These are phyloP conservation scores for Magnaporthiopsis rhizophila DNA, from an alignment of 2,329 filamentous ascomycete genomes.

Conservation along the genomic window DNA sequence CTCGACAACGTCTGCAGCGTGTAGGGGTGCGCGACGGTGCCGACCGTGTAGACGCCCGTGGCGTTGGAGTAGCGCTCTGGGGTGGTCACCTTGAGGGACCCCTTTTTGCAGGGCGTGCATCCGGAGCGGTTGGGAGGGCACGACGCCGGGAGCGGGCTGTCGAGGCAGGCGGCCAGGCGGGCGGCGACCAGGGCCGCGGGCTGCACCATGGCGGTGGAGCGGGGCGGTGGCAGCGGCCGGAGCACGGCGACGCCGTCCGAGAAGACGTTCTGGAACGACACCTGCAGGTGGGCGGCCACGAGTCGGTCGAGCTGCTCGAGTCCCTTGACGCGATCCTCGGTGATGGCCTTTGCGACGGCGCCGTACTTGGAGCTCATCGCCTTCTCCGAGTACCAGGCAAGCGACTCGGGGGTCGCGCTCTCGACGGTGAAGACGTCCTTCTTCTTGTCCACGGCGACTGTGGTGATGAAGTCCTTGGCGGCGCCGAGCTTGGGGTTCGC, in stretches of 20 bases:
- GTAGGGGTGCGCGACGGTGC: constrained; percentile 84
- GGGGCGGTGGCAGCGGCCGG: constrained; percentile 62
- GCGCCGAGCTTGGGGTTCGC: constrained; percentile 44
- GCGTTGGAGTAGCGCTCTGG: constrained; percentile 63
- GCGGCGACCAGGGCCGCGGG: constrained; percentile 65
- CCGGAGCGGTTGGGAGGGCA: constrained; percentile 75
- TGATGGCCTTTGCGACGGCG: constrained; percentile 55
- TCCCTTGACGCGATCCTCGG: constrained; percentile 48
- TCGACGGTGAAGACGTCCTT: constrained; percentile 57
- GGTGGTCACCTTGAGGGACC: constrained; percentile 59
- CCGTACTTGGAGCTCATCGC: constrained; percentile 59
- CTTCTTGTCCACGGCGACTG: constrained; percentile 34
- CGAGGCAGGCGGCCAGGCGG: constrained; percentile 67
- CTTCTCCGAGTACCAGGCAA: constrained; percentile 69
- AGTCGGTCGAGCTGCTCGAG: constrained; percentile 61
- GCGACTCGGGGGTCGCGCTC: constrained; percentile 45
- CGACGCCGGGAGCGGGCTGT: constrained; percentile 62
- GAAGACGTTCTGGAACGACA: constrained; percentile 75
- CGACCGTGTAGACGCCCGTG: constrained; percentile 69
- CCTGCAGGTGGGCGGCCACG: constrained; percentile 79
- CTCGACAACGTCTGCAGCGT: constrained; percentile 65
- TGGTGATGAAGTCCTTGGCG: constrained; percentile 55
- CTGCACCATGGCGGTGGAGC: constrained; percentile 65
- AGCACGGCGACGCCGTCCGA: constrained; percentile 69
- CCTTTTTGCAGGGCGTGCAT: constrained; percentile 66